Evolutionary conservation across 2,329 filamentous ascomycete species (phyloP), one percentile per base, ranked within the genome.

Genomic region (Pseudogymnoascus sp.): DNA sequence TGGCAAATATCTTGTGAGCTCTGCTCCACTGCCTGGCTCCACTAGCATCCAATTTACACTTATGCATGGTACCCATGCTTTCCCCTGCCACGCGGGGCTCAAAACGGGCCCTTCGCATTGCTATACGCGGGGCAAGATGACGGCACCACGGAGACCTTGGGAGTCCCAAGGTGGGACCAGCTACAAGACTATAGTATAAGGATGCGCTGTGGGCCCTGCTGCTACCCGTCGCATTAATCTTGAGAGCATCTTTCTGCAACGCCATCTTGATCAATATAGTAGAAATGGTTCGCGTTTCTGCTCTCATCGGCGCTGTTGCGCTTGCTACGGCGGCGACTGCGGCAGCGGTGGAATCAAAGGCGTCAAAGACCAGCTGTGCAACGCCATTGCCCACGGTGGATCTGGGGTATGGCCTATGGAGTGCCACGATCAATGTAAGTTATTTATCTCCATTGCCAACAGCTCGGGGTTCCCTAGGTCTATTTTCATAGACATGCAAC

Each of bases 361-460:
- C n/a, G 23, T n/a, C 41, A 13, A 28, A 3, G 8, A 48, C 41
- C 3, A 48, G 23, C 12, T 18, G 23, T 48, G n/a, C 41, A 6
- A 28, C 41, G n/a, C 41, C 57, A 10, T 35, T 28, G 10, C 70
- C 69, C 10, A 61, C 62, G 30, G 66, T 71, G 19, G 68, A 71
- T 61, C 58, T 71, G 10, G 65, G 65, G 3, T 71, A 71, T 61
- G 65, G 63, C n/a, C 15, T 70, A 13, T 66, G 71, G 33, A 65
- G 65, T 61, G 68, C 65, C 12, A 67, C 65, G 13, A 62, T 69
- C 15, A 69, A 70, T 64, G 68, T 70, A 65, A 5, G 63, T 64
- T 21, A 18, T 41, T 60, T 15, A 7, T 30, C 4, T 12, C 10
- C 38, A 48, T 52, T 30, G n/a, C 5, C 9, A 21, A 5, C 5